Conservation (phyloP, 345 rosid genomes). For the Trapa incisa region DNA sequence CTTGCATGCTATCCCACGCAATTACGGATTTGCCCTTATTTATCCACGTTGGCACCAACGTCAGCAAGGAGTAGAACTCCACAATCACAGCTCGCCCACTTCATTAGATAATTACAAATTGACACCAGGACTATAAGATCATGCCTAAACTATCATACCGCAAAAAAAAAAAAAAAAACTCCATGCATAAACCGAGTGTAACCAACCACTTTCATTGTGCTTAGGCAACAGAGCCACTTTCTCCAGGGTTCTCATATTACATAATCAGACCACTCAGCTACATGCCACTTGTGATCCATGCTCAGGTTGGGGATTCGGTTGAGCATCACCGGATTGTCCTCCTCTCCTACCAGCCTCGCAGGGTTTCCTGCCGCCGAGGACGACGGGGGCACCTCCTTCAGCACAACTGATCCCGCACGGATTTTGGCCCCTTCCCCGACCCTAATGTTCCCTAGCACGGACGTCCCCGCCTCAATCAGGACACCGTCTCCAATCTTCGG, state of each 20-base stretch:
- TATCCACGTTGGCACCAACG: no score
- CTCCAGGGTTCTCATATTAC: slow-evolving; percentile 27
- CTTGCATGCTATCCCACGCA: not conserved
- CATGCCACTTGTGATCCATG: slow-evolving; percentile 79
- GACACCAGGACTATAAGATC: no score
- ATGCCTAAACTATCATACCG: no score
- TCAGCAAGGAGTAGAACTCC: no score
- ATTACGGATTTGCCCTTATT: not conserved
- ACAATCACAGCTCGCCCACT: no score
- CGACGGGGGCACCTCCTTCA: slow-evolving; percentile 65
- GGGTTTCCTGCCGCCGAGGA: slow-evolving; percentile 92
- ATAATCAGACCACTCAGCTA: slow-evolving; percentile 71
- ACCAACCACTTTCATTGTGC: no score
- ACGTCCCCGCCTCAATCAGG: slow-evolving; percentile 87
- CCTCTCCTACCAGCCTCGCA: slow-evolving; percentile 70
- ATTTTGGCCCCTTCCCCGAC: slow-evolving; percentile 91
- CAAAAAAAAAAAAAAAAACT: no score
- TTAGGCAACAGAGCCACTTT: no score
- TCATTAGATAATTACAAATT: no score
- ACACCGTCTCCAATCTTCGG: slow-evolving; percentile 96
- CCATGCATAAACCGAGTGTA: no score
- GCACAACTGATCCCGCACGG: slow-evolving; percentile 80
- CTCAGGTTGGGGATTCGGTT: slow-evolving; percentile 64
- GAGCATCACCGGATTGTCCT: slow-evolving; percentile 51
- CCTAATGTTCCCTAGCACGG: slow-evolving; percentile 67